Evolutionary conservation across 495 filamentous ascomycete genomes (phyloP), one percentile per base, ranked within the genome.

Genomic region (Xylaria longipes): DNA sequence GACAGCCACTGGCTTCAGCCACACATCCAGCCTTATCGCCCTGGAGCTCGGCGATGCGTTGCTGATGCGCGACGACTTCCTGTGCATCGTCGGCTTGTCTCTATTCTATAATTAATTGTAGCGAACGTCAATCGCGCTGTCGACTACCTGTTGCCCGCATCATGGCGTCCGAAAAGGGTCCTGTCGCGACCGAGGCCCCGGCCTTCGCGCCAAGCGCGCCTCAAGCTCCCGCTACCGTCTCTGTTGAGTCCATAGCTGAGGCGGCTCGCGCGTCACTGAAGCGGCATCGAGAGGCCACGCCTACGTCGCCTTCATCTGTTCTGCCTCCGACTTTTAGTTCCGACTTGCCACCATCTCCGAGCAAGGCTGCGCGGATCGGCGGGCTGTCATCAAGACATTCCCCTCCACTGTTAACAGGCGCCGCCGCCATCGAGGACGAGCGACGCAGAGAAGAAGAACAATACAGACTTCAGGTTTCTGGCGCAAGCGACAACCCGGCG

Each of bases 341-440:
- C 25, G 80, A 85, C 27, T 71, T 82, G 9, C 87, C 87, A 25
- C 84, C 84, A 1, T 87, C 87, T 31, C 86, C 86, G 12, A 81
- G 87, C 41, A 87, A 89, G 73, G 82, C 86, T 45, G 86, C 87
- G 37, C 81, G 84, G 31, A 81, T 87, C 66, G 80, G 78, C 69
- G 77, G 73, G 4, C 71, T 80, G 50, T 82, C 84, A 17, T 83
- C 89, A 20, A 82, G 88, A 54, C 79, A 82, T 71, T 83, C 83
- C 66, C 83, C 83, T 27, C 71, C 84, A 20, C 78, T 82, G 11
- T 79, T 89, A 43, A 89, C 87, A 14, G 88, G 84, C 45, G 87
- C 86, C n/a, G 85, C 84, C 57, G 87, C 84, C 35, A 72, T 89
- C 67, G 87, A 86, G 61, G 89, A 90, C 58, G 82, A 90, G 71